Base-by-base conservation (phyloP, 768 basidiomycete genomes). In the Erythrobasidium yunnanense region DNA sequence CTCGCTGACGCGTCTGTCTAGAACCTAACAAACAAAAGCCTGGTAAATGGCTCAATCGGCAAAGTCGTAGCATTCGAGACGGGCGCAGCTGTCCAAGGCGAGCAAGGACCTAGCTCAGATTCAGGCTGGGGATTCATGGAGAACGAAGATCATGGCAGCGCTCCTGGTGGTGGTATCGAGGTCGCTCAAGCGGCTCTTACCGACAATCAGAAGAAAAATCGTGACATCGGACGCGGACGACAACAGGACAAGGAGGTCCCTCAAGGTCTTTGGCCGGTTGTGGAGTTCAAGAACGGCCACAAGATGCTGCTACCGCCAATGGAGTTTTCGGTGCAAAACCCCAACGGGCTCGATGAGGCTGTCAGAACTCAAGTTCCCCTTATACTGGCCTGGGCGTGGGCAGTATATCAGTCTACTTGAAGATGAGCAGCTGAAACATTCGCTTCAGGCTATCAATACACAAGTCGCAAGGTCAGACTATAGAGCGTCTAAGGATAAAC, bases 31-130 rank as follows among this genome's bases (percentile, higher is more conserved):
- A 77, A 79, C 69, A 88, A 92, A 70, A 82, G 80, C 1, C 81
- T 97, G 4, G 93, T 96, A 45, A 99, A 99, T 72, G 93, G 93
- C 1, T 90, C 85, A 62, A 87, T 96, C 81, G 93, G 93, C 11
- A 84, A 82, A 45, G 81, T 99, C 18, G 72, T 86, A 27, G 81
- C 82, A 4, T 99, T 99, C 75, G 69, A 68, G 8, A 53, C 25
- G 22, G 71, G 51, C 4, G 62, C 78, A 78, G 33, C 84, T 85
- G 82, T 0, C 79, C 15, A 72, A 75, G 47, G 53, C 29, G 23
- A 27, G 70, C 1, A 66, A 60, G 27, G 55, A 65, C 8, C 75
- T 8, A 6, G n/a, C 25, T 6, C 38, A 23, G 45, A n/a, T 23
- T 4, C 2, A 42, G 18, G 27, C 4, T 4, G 23, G 54, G 42